Conservation (phyloP, 345 rosid genomes). For the Erucastrum elatum region DNA sequence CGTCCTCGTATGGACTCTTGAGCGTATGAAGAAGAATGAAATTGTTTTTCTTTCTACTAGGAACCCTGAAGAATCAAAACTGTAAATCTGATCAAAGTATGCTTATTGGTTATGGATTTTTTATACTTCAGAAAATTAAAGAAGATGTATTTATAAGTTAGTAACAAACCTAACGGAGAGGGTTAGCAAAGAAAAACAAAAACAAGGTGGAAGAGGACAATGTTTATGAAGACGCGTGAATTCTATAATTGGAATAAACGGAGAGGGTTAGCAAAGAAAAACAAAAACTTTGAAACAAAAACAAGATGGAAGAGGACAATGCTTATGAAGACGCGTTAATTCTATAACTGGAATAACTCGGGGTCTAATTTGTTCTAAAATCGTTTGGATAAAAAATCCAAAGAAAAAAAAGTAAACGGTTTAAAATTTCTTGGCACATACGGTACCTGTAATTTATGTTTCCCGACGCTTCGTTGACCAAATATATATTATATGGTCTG, state of each 20-base stretch:
- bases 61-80: slow-evolving; percentile 33
- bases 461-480: not conserved
- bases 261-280: not conserved
- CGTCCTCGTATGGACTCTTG: slow-evolving; percentile 14
- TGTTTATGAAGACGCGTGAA: no score
- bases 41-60: not conserved
- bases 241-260: not conserved
- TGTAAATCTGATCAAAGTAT: slow-evolving; percentile 19
- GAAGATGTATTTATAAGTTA: not conserved
- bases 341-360: slow-evolving; percentile 33
- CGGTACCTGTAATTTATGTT: slow-evolving; percentile 36
- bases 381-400: not conserved
- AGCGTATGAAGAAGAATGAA: slow-evolving; percentile 25
- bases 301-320: not conserved
- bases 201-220: no score
- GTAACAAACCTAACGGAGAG: slow-evolving; percentile 30
- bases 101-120: not conserved
- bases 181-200: slow-evolving; percentile 16
- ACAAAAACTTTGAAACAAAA: slow-evolving; percentile 11
- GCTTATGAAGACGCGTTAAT: slow-evolving; percentile 16
- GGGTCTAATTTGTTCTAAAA: not conserved
- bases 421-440: slow-evolving; percentile 51
- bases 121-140: not conserved
- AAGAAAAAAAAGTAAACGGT: slow-evolving; percentile 23
- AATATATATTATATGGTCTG: not conserved